These are phyloP conservation scores for Candida incommunis DNA, from an alignment of 805 yeast species.

Conservation along the genomic window DNA sequence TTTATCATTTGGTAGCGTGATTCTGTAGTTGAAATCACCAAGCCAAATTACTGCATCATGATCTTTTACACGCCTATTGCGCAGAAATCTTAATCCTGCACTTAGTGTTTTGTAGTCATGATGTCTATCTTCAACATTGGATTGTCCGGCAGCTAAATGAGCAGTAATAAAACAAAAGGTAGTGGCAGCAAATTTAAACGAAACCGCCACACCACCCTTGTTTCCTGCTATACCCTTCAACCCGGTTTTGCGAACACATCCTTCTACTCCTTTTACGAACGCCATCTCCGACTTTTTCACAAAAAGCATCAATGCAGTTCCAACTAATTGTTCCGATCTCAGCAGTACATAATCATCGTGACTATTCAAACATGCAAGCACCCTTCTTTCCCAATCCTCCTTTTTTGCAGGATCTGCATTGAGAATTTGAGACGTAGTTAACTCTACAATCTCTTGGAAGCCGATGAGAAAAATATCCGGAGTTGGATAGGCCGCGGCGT, in stretches of 20 bases:
- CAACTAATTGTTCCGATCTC: conserved; percentile 85
- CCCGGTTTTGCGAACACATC: conserved; percentile 91
- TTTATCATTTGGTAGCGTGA: conserved; percentile 54
- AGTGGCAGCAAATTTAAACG: conserved; percentile 71
- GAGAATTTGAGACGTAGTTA: conserved; percentile 81
- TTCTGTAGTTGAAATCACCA: conserved; percentile 87
- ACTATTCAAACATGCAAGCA: conserved; percentile 48
- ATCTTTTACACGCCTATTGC: conserved; percentile 63
- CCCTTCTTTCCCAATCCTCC: conserved; percentile 60
- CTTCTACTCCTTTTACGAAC: conserved; percentile 70
- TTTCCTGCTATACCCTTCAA: conserved; percentile 95
- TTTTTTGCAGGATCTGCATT: conserved; percentile 74
- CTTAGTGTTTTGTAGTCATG: conserved; percentile 67
- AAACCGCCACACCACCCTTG: conserved; percentile 90
- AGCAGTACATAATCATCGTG: conserved; percentile 45
- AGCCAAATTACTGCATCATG: conserved; percentile 87
- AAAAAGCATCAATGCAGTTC: conserved; percentile 63
- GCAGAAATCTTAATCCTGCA: conserved; percentile 62
- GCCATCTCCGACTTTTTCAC: conserved; percentile 45
- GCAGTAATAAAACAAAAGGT: conserved; percentile 76
- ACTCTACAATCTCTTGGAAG: conserved; percentile 85
- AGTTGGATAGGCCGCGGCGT: conserved; percentile 14
- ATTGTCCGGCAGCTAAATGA: conserved; percentile 87
- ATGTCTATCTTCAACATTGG: conserved; percentile 70
- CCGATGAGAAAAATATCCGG: conserved; percentile 87